These are phyloP conservation scores for Tremellales sp. DNA, from an alignment of 1,284 basidiomycete genomes.

Conservation along the genomic window DNA sequence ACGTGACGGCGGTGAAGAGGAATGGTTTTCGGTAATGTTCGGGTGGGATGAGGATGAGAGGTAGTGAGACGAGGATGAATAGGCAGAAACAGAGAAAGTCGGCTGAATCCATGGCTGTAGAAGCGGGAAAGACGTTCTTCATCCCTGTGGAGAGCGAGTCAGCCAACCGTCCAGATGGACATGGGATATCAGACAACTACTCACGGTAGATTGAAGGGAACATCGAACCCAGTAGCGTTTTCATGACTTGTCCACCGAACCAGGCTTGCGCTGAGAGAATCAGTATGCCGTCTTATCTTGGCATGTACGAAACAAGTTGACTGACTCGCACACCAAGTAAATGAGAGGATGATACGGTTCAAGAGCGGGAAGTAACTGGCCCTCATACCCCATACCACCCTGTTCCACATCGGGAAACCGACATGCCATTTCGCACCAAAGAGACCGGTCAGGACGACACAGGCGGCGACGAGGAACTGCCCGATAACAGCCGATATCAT, in stretches of 20 bases:
- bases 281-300: background rate
- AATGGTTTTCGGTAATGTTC: slow-evolving; percentile 44
- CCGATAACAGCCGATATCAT: slow-evolving; percentile 27
- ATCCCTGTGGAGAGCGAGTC: slow-evolving; percentile 10
- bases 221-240: slow-evolving; percentile 42
- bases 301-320: background rate
- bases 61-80: slow-evolving; percentile 44
- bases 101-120: slow-evolving; percentile 27
- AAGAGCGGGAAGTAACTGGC: slow-evolving; percentile 27
- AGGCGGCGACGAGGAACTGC: slow-evolving; percentile 16
- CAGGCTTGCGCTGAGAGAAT: slow-evolving; percentile 23
- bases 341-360: slow-evolving; percentile 30
- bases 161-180: slow-evolving; percentile 14
- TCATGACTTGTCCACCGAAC: slow-evolving; percentile 48
- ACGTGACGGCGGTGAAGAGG: slow-evolving; percentile 35
- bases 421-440: slow-evolving; percentile 32
- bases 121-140: slow-evolving; percentile 31
- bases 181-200: slow-evolving; percentile 1
- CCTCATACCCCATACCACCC: slow-evolving; percentile 26
- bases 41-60: slow-evolving; percentile 38
- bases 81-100: slow-evolving; percentile 48
- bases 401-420: slow-evolving; percentile 27
- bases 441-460: slow-evolving; percentile 18
- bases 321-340: slow-evolving; percentile 31
- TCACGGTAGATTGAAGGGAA: slow-evolving; percentile 33